A percentile compares a stretch with the other conserved stretches of the same genome.
phyloP scores from a whole-genome alignment of 2,329 filamentous ascomycete species.

The Calonectria leucothoes region DNA sequence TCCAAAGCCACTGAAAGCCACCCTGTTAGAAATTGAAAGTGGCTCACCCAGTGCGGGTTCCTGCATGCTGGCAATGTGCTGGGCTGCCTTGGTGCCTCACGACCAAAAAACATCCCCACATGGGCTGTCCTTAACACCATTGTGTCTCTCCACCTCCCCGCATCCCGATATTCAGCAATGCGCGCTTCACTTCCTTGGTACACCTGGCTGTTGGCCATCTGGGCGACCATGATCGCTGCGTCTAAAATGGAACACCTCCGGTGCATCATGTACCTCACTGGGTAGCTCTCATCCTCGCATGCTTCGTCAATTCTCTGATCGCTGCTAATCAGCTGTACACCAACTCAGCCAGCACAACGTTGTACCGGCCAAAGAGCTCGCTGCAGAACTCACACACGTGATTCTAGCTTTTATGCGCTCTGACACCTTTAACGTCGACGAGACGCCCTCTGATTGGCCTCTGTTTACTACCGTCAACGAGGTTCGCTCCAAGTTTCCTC shows the following conservation, averaged over 20 bases:
- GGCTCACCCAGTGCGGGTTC: background rate
- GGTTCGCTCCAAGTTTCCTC: constrained; percentile 60
- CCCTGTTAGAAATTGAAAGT: background rate
- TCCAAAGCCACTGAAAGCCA: background rate
- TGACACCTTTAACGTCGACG: constrained; percentile 60
- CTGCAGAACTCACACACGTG: constrained; percentile 65
- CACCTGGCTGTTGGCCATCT: background rate
- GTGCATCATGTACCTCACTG: constrained; percentile 23
- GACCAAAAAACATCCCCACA: background rate
- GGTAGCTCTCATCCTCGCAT: background rate
- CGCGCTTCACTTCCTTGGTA: background rate
- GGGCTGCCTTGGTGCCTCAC: constrained; percentile 4
- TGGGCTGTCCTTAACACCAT: background rate
- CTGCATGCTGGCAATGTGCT: background rate
- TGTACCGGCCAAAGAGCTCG: constrained; percentile 51
- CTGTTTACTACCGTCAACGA: constrained; percentile 64
- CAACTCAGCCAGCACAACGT: constrained; percentile 58
- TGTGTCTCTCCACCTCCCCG: background rate
- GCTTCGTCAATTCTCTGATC: background rate
- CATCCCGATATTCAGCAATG: constrained; percentile 1
- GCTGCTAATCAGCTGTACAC: background rate
- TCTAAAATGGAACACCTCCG: constrained; percentile 2
- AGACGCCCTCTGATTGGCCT: constrained; percentile 54
- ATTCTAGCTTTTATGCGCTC: constrained; percentile 69
- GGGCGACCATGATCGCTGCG: background rate